Percentiles rank a stretch among this genome's conserved stretches.
These are phyloP conservation scores for Trichomonascus vanleenenianus DNA, from an alignment of 805 yeast species.

Conservation along the genomic window DNA sequence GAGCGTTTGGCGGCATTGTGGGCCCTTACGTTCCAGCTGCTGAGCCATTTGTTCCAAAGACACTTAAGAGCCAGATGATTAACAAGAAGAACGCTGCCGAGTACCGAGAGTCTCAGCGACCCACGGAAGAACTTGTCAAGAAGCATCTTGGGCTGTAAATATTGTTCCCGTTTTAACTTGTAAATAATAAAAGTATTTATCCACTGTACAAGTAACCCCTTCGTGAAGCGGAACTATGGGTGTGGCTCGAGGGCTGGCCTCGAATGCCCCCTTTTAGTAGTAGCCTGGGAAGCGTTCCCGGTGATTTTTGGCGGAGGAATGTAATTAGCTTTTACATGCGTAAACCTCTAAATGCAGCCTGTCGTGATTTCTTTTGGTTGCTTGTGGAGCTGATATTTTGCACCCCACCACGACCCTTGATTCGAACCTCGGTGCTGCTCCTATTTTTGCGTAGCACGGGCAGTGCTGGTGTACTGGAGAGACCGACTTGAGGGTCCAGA, in stretches of 20 bases:
- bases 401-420: slow-evolving; percentile 18
- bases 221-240: too few relatives aligned
- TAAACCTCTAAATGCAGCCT: too few relatives aligned
- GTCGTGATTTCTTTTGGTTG: too few relatives aligned
- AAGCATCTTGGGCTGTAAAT: slow-evolving; percentile 30
- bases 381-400: slow-evolving; percentile 10
- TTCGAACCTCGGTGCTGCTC: slow-evolving; percentile 6
- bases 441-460: neutral
- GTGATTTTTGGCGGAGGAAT: too few relatives aligned
- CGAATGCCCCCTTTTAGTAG: too few relatives aligned
- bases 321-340: too few relatives aligned
- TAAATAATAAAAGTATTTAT: slow-evolving; percentile 7
- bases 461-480: neutral
- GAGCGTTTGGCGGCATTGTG: slow-evolving; percentile 66
- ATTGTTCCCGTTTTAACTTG: slow-evolving; percentile 1
- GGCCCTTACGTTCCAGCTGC: slow-evolving; percentile 55
- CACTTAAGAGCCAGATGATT: slow-evolving; percentile 37
- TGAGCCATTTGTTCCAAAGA: slow-evolving; percentile 54
- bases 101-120: slow-evolving; percentile 17
- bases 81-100: slow-evolving; percentile 37
- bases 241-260: too few relatives aligned
- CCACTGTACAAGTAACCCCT: too few relatives aligned
- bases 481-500: neutral
- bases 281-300: too few relatives aligned
- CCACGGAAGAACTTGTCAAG: slow-evolving; percentile 31